Percentiles rank a stretch among this genome's conserved stretches.
phyloP scores from a whole-genome alignment of 2,329 filamentous ascomycete species.

The Ceratocystis destructans region DNA sequence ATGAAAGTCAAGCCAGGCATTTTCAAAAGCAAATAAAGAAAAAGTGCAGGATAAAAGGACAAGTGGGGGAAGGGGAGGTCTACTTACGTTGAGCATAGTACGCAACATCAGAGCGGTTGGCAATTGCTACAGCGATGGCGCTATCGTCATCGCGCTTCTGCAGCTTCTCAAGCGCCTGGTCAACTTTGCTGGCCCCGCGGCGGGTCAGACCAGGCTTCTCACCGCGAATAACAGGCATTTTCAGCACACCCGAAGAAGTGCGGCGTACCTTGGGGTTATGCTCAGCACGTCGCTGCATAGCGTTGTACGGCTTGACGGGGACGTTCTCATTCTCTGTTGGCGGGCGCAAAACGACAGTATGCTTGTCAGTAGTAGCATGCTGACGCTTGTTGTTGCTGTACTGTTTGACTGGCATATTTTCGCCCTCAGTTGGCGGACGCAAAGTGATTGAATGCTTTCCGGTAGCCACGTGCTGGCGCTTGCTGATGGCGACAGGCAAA shows the following conservation, averaged over 20 bases:
- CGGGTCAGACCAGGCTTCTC: slow-evolving; percentile 27
- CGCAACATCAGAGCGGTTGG: slow-evolving; percentile 39
- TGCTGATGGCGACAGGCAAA: slow-evolving; percentile 11
- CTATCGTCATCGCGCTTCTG: slow-evolving; percentile 10
- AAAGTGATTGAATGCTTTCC: slow-evolving; percentile 6
- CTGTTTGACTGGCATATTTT: slow-evolving; percentile 3
- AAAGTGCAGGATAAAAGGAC: background rate
- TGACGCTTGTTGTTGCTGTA: slow-evolving; percentile 1
- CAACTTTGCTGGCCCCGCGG: slow-evolving; percentile 22
- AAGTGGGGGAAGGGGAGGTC: slow-evolving; percentile 4
- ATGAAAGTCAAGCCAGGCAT: background rate
- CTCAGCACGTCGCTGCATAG: slow-evolving; percentile 9
- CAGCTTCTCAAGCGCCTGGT: slow-evolving; percentile 13
- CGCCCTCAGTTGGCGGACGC: slow-evolving; percentile 7
- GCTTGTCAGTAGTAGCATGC: background rate
- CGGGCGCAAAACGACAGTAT: slow-evolving; percentile 14
- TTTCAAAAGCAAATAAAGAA: slow-evolving; percentile 2
- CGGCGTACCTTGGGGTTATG: slow-evolving; percentile 11
- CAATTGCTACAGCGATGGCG: slow-evolving; percentile 32
- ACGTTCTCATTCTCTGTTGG: slow-evolving; percentile 16
- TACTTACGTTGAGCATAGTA: slow-evolving; percentile 38
- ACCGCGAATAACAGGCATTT: slow-evolving; percentile 25
- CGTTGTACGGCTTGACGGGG: slow-evolving; percentile 10
- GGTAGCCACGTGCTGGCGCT: slow-evolving; percentile 14
- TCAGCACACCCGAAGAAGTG: slow-evolving; percentile 21